Evolutionary conservation across 2,329 filamentous ascomycete genomes (phyloP), one percentile per base, ranked within the genome.

Genomic region (Tolypocladium tropicale): DNA sequence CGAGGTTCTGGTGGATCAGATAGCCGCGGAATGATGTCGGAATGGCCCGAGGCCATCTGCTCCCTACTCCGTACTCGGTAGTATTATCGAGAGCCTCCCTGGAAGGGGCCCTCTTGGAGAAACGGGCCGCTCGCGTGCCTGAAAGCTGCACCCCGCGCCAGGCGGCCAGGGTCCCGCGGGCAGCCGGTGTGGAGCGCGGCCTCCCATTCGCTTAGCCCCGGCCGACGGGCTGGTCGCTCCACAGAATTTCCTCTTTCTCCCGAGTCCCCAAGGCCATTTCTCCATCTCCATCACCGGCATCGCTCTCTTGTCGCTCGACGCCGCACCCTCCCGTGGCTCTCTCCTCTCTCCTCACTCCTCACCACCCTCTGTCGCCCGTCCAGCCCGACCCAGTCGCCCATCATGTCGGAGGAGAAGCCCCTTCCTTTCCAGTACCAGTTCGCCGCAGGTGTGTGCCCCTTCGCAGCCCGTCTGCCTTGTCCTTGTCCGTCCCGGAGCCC

Each of bases 341-440:
- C n/a, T n/a, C n/a, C n/a, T n/a, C n/a, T n/a, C n/a, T n/a, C n/a
- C n/a, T n/a, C n/a, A n/a, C n/a, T n/a, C 53, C n/a, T 36, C 32
- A 51, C 9, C 53, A 53, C 58, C 55, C 54, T 46, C 53, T 52
- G 56, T 60, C 64, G 61, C 56, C 53, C 64, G 64, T 59, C 60
- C 61, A 53, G 59, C 39, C 43, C 43, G 51, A 49, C 51, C 46
- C 16, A 53, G 48, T 57, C 60, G 63, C 66, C 68, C 76, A 78
- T 67, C 65, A 88, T 88, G 85, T 78, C 84, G 61, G 69, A 78
- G 62, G 75, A 82, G 54, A 88, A 90, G 76, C 90, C 92, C 57
- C 84, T 96, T 64, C 90, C 90, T 58, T 96, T 96, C 76, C 74
- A 84, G 65, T 96, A 96, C 84, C 92, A 96, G 78, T 96, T 97